Evolutionary conservation across 768 basidiomycete genomes (phyloP).

Genomic region (Ramaria sp.): DNA sequence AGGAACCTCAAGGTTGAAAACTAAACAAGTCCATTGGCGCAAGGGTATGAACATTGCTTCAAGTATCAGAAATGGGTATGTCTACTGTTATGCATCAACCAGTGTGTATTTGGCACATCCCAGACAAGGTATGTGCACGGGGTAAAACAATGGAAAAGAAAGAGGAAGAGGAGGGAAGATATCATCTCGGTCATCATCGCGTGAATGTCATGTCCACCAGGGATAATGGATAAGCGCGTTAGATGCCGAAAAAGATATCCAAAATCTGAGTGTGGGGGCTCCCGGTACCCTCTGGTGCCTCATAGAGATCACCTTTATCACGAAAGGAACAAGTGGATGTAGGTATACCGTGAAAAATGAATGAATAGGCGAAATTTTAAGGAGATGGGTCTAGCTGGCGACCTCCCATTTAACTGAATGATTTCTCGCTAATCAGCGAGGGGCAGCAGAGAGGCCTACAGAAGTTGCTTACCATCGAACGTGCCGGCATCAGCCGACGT

Average conservation of each 20-base stretch:
- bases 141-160: background rate
- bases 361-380: background rate
- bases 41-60: background rate
- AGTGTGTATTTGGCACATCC: background rate
- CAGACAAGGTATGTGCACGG: background rate
- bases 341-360: background rate
- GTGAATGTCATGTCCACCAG: slow-evolving; percentile 3
- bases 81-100: background rate
- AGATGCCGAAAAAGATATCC: background rate
- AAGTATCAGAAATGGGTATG: background rate
- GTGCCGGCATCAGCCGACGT: slow-evolving; percentile 38
- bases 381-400: background rate
- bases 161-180: background rate
- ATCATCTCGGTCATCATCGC: background rate
- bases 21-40: background rate
- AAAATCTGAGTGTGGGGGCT: background rate
- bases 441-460: background rate
- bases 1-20: too few relatives aligned
- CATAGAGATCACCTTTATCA: background rate
- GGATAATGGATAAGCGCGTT: background rate
- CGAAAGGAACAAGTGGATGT: background rate
- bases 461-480: slow-evolving; percentile 39
- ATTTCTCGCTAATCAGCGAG: background rate
- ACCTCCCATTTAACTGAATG: slow-evolving; percentile 21
- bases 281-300: background rate